phyloP scores from a whole-genome alignment of 192 early-diverging fungal species.

The Coemansia guatemalensis region DNA sequence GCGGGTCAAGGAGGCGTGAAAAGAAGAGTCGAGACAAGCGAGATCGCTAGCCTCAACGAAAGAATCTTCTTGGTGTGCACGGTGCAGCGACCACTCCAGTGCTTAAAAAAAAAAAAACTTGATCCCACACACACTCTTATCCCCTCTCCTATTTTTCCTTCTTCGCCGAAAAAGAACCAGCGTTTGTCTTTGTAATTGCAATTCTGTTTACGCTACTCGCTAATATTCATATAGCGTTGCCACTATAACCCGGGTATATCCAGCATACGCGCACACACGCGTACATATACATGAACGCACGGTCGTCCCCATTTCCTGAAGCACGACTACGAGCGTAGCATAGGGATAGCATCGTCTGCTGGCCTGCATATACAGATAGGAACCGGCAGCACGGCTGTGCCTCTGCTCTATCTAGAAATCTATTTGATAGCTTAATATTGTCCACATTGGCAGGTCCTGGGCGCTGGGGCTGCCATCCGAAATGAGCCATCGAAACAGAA shows the following conservation, averaged over 20 bases:
- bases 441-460: neutral
- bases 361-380: too few species aligned
- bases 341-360: neutral
- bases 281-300: neutral
- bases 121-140: neutral
- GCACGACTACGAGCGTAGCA: neutral
- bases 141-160: neutral
- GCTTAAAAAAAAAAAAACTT: neutral
- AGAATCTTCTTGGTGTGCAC: neutral
- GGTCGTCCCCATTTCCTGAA: neutral
- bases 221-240: neutral
- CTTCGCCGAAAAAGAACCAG: neutral
- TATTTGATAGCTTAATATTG: neutral
- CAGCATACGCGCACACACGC: neutral
- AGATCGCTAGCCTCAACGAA: neutral
- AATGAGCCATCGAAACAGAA: slow-evolving; percentile 3
- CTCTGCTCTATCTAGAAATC: neutral
- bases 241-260: neutral
- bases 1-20: neutral
- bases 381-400: neutral
- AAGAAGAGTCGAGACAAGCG: neutral
- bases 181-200: neutral
- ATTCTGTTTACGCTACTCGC: neutral
- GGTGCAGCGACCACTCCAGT: neutral
- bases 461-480: neutral